A percentile compares a stretch with the other conserved stretches of the same genome.
These are phyloP conservation scores for Pseudotsuga menziesii DNA, from an alignment of 75 land plant species.

Conservation along the genomic window DNA sequence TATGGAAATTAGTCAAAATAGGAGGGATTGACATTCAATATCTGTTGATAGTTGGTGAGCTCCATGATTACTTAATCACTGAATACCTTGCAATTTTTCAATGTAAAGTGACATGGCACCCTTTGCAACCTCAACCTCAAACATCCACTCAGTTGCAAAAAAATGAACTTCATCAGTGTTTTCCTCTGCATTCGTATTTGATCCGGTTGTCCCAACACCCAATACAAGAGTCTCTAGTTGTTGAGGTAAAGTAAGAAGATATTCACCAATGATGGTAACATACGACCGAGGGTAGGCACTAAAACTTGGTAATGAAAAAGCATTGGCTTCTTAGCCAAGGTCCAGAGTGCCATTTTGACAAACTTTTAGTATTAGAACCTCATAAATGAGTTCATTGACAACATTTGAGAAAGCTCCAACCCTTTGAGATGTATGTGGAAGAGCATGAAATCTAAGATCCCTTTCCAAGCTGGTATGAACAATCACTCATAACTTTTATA, in stretches of 20 bases:
- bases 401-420: constrained; percentile 81
- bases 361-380: constrained; percentile 93
- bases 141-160: constrained; percentile 99
- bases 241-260: constrained; percentile 95
- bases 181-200: constrained; percentile 34
- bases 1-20: constrained; percentile 20
- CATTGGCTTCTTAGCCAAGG: constrained; percentile 67
- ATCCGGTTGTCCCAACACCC: constrained; percentile 30
- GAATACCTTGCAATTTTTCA: constrained; percentile 91
- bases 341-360: constrained; percentile 77
- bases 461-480: too few relatives aligned
- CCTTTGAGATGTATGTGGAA: constrained; percentile 84
- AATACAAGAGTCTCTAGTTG: constrained; percentile 90
- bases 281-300: constrained; percentile 86
- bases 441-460: constrained; percentile 97
- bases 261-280: constrained; percentile 90
- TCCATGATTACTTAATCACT: constrained; percentile 84
- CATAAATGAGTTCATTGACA: constrained; percentile 96
- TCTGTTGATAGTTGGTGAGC: constrained; percentile 92
- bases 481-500: too few relatives aligned
- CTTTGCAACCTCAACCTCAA: constrained; percentile 97
- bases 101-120: constrained; percentile 89
- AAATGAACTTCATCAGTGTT: constrained; percentile 82
- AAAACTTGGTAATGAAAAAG: constrained; percentile 76
- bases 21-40: constrained; percentile 93